Conservation (phyloP, 306 rosid genomes). For the Dryas alaskensis region DNA sequence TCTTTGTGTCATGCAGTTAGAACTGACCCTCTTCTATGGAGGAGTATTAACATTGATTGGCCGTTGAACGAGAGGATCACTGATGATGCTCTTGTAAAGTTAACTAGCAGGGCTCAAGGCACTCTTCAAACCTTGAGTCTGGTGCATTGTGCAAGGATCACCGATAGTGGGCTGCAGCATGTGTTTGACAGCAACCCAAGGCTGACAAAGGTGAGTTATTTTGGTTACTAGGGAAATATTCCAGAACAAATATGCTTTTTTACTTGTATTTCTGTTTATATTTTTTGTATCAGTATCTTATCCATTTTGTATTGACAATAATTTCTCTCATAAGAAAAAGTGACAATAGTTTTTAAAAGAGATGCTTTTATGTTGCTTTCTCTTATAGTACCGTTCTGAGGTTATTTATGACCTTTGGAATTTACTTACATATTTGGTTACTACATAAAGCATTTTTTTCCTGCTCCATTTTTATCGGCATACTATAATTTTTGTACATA, state of each 20-base stretch:
- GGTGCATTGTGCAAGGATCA: slow-evolving; percentile 42
- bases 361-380: not conserved
- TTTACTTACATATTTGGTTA: not conserved
- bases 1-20: slow-evolving; percentile 43
- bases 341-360: not conserved
- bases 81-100: slow-evolving; percentile 45
- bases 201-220: slow-evolving; percentile 50
- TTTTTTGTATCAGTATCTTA: not conserved
- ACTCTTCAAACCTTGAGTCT: slow-evolving; percentile 53
- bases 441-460: not conserved
- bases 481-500: no score
- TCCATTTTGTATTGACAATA: not conserved
- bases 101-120: slow-evolving; percentile 67
- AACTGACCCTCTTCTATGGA: slow-evolving; percentile 62
- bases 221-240: not conserved
- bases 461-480: no score
- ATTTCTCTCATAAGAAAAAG: no score
- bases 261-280: not conserved
- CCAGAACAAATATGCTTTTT: not conserved
- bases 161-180: slow-evolving; percentile 48
- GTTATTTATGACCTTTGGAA: not conserved
- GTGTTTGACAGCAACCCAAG: slow-evolving; percentile 53
- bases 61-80: slow-evolving; percentile 44
- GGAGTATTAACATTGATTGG: slow-evolving; percentile 42
- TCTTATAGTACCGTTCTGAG: not conserved